A percentile compares a stretch with the other conserved stretches of the same genome.
Evolutionary conservation across 768 basidiomycete genomes (phyloP).

Genomic region (Pleurotus cornucopiae): DNA sequence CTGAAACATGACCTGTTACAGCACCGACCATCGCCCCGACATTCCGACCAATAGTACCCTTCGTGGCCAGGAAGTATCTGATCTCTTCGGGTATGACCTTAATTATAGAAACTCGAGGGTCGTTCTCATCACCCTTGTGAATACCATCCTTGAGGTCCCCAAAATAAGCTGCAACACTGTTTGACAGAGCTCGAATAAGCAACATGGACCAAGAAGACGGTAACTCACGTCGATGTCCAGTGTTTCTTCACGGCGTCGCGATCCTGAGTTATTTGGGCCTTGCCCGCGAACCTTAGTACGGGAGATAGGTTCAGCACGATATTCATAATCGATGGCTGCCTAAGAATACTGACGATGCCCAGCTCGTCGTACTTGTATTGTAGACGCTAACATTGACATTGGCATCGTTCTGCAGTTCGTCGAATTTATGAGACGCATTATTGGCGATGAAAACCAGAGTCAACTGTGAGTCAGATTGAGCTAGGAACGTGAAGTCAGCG

Average conservation of each 20-base stretch:
- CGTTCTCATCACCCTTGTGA: conserved; percentile 75
- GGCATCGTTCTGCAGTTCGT: conserved; percentile 70
- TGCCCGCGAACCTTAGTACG: conserved; percentile 57
- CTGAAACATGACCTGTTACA: conserved; percentile 56
- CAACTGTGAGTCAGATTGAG: conserved; percentile 39
- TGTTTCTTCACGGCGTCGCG: conserved; percentile 58
- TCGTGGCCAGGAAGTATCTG: conserved; percentile 73
- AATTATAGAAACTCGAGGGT: conserved; percentile 78
- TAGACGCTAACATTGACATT: conserved; percentile 82
- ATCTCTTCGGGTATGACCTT: conserved; percentile 79
- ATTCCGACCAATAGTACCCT: conserved; percentile 51
- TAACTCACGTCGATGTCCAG: conserved; percentile 51
- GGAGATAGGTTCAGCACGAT: too few species aligned
- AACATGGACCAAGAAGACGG: not conserved
- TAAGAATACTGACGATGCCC: conserved; percentile 52
- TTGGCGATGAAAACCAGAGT: conserved; percentile 71
- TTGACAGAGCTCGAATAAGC: conserved; percentile 1
- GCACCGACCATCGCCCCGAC: conserved; percentile 57
- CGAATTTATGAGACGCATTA: conserved; percentile 67
- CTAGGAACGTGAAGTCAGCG: conserved; percentile 25
- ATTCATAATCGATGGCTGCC: not conserved
- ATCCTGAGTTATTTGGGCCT: conserved; percentile 62
- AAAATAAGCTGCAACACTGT: conserved; percentile 72
- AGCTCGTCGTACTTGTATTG: conserved; percentile 64
- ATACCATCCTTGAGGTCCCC: conserved; percentile 82